Evolutionary conservation across 108 stramenopile genomes (phyloP).

Genomic region (Cyclostephanos invisitatus): DNA sequence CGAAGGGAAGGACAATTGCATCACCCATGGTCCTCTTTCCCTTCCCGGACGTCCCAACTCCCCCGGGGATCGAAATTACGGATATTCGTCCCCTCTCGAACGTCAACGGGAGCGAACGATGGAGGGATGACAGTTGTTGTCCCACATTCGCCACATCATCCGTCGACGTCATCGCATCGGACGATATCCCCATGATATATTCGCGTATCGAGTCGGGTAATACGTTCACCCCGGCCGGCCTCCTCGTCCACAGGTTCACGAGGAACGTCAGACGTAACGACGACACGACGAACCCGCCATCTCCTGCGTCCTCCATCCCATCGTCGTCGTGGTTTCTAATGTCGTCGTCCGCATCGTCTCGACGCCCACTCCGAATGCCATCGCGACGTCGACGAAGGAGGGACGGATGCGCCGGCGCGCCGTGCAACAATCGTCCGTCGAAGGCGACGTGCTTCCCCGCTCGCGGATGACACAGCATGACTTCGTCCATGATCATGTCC

Average conservation of each 20-base stretch:
- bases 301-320: background rate
- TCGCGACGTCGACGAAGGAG: conserved; percentile 22
- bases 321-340: conserved; percentile 12
- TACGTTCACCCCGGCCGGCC: conserved; percentile 60
- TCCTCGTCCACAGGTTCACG: conserved; percentile 85
- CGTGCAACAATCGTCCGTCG: conserved; percentile 89
- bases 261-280: conserved; percentile 81
- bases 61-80: background rate
- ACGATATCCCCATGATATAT: conserved; percentile 8
- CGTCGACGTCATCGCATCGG: conserved; percentile 19
- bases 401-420: conserved; percentile 69
- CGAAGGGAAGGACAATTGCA: conserved; percentile 60
- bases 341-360: background rate
- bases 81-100: conserved; percentile 24
- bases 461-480: conserved; percentile 70
- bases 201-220: conserved; percentile 45
- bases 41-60: background rate
- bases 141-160: background rate
- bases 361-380: background rate
- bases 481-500: conserved; percentile 52
- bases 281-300: background rate
- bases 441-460: conserved; percentile 86
- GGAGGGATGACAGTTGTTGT: conserved; percentile 13
- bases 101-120: conserved; percentile 9
- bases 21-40: background rate